Percentiles rank a stretch among this genome's conserved stretches.
Conservation (phyloP, 495 filamentous ascomycete genomes). For the Echria macrotheca region DNA sequence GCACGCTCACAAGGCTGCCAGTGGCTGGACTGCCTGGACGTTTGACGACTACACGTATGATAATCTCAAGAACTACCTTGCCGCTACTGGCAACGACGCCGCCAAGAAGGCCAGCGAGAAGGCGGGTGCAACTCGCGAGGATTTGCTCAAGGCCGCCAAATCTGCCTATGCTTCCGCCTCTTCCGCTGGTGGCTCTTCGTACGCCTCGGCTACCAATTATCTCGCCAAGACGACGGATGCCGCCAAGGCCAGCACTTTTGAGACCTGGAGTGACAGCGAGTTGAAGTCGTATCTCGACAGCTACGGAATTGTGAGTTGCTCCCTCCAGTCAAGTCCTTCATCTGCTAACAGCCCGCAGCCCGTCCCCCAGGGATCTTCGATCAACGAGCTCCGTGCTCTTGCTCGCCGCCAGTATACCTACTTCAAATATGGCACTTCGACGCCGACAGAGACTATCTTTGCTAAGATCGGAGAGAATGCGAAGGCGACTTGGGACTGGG, state of each 20-base stretch:
- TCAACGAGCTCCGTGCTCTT: constrained; percentile 60
- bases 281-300: constrained; percentile 77
- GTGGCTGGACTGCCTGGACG: constrained; percentile 71
- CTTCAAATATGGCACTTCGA: constrained; percentile 71
- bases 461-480: constrained; percentile 55
- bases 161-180: constrained; percentile 67
- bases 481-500: constrained; percentile 51
- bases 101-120: constrained; percentile 65
- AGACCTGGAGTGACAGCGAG: constrained; percentile 74
- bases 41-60: constrained; percentile 80
- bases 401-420: constrained; percentile 69
- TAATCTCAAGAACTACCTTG: constrained; percentile 68
- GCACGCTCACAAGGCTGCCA: constrained; percentile 65
- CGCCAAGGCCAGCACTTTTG: constrained; percentile 66
- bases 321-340: neutral
- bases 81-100: constrained; percentile 49
- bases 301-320: constrained; percentile 56
- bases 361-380: constrained; percentile 62
- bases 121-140: constrained; percentile 61
- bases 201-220: constrained; percentile 70
- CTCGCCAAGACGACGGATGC: constrained; percentile 61
- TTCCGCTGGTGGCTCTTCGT: constrained; percentile 56
- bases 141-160: constrained; percentile 66
- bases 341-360: constrained; percentile 24
- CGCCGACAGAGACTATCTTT: constrained; percentile 58